These are phyloP conservation scores for Teratosphaeria gauchensis DNA, from an alignment of 2,329 filamentous ascomycete species.

Conservation along the genomic window DNA sequence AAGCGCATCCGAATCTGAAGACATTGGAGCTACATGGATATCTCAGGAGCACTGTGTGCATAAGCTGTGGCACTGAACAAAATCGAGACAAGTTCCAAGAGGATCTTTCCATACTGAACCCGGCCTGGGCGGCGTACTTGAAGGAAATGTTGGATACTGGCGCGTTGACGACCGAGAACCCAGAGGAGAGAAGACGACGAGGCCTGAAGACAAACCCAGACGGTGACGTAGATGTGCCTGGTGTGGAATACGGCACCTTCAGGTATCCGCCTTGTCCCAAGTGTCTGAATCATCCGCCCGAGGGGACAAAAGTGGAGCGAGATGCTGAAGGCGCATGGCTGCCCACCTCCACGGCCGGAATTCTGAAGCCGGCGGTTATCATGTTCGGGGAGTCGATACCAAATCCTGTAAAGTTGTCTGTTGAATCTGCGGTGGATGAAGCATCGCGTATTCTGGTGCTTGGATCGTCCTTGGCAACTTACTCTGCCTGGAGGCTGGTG, in stretches of 20 bases:
- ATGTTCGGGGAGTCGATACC: conserved; percentile 94
- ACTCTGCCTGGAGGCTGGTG: conserved; percentile 84
- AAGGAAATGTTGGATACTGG: conserved; percentile 61
- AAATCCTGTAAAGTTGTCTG: conserved; percentile 57
- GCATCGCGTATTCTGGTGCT: conserved; percentile 68
- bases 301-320: conserved; percentile 53
- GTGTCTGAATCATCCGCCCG: conserved; percentile 56
- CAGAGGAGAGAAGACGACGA: conserved; percentile 53
- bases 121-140: conserved; percentile 72
- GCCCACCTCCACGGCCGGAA: conserved; percentile 48
- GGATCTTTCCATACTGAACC: conserved; percentile 69
- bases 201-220: conserved; percentile 85
- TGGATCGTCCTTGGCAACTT: conserved; percentile 86
- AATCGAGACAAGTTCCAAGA: conserved; percentile 66
- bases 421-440: conserved; percentile 69
- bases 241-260: conserved; percentile 80
- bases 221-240: conserved; percentile 83
- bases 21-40: conserved; percentile 90
- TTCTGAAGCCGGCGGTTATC: conserved; percentile 84
- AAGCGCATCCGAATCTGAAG: conserved; percentile 62
- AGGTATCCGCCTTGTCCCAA: conserved; percentile 81
- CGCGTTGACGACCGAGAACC: conserved; percentile 68
- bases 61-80: conserved; percentile 64
- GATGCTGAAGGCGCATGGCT: conserved; percentile 76
- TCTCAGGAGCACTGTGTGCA: conserved; percentile 69